These are phyloP conservation scores for Globisporangium abappressorium DNA, from an alignment of 352 stramenopile genomes.

Conservation along the genomic window DNA sequence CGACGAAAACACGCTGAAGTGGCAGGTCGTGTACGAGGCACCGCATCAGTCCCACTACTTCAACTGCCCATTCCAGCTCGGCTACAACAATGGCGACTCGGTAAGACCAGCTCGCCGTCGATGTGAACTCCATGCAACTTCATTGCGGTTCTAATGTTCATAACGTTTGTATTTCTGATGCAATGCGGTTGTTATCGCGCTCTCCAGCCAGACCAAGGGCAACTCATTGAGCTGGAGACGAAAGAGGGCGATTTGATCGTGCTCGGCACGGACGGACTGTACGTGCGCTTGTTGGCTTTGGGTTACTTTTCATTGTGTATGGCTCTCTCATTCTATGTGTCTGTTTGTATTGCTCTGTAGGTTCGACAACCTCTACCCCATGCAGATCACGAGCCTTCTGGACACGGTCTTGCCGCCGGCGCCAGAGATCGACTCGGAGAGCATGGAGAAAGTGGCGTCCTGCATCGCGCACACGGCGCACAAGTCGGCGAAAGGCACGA, in stretches of 20 bases:
- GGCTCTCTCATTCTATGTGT: background rate
- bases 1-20: slow-evolving; percentile 31
- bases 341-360: slow-evolving; percentile 23
- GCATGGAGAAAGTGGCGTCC: slow-evolving; percentile 77
- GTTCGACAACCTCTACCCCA: slow-evolving; percentile 95
- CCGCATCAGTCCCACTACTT: slow-evolving; percentile 95
- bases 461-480: slow-evolving; percentile 81
- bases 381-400: slow-evolving; percentile 74
- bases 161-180: background rate
- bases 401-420: slow-evolving; percentile 58
- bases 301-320: background rate
- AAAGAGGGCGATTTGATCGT: slow-evolving; percentile 91
- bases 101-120: slow-evolving; percentile 23
- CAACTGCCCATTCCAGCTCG: slow-evolving; percentile 96
- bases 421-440: slow-evolving; percentile 44
- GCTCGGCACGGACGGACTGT: slow-evolving; percentile 93
- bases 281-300: slow-evolving; percentile 22
- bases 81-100: slow-evolving; percentile 86
- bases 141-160: background rate
- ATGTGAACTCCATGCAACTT: background rate
- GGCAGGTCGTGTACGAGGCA: slow-evolving; percentile 86
- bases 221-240: slow-evolving; percentile 82
- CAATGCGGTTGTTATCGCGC: background rate
- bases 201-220: slow-evolving; percentile 82
- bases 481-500: slow-evolving; percentile 69